phyloP scores from a whole-genome alignment of 2,329 filamentous ascomycete species.

The Pseudohalonectria lignicola region DNA sequence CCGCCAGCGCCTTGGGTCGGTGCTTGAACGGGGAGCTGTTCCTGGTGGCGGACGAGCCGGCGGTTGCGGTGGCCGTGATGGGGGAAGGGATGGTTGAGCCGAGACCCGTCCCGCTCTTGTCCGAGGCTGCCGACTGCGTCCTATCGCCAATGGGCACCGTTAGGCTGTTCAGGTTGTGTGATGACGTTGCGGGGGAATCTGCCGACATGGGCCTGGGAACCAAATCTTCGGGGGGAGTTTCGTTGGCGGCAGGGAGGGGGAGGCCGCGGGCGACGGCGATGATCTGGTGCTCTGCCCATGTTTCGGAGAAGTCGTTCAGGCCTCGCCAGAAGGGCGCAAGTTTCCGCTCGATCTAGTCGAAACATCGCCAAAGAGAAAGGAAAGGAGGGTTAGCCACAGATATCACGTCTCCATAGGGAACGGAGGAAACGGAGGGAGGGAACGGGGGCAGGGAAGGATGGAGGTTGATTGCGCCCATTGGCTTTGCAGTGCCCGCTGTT shows the following conservation, averaged over 20 bases:
- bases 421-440: no score
- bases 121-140: constrained; percentile 70
- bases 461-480: no score
- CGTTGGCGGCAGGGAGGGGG: constrained; percentile 73
- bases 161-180: constrained; percentile 56
- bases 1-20: constrained; percentile 80
- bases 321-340: constrained; percentile 95
- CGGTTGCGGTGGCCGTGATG: constrained; percentile 30
- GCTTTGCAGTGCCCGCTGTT: no score
- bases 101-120: constrained; percentile 50
- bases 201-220: constrained; percentile 32
- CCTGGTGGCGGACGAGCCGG: no score
- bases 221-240: constrained; percentile 62
- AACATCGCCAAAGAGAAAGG: no score
- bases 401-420: no score
- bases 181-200: constrained; percentile 38
- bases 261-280: constrained; percentile 79
- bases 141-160: constrained; percentile 71
- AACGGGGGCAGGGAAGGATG: no score
- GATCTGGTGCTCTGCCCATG: constrained; percentile 93
- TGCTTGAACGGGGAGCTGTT: constrained; percentile 60
- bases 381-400: no score
- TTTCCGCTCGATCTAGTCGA: constrained; percentile 83
- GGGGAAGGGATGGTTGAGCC: constrained; percentile 51
- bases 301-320: constrained; percentile 75